Percentiles rank a stretch among this genome's conserved stretches.
Conservation (phyloP, 2,329 filamentous ascomycete species). For the Juglanconis oblonga region DNA sequence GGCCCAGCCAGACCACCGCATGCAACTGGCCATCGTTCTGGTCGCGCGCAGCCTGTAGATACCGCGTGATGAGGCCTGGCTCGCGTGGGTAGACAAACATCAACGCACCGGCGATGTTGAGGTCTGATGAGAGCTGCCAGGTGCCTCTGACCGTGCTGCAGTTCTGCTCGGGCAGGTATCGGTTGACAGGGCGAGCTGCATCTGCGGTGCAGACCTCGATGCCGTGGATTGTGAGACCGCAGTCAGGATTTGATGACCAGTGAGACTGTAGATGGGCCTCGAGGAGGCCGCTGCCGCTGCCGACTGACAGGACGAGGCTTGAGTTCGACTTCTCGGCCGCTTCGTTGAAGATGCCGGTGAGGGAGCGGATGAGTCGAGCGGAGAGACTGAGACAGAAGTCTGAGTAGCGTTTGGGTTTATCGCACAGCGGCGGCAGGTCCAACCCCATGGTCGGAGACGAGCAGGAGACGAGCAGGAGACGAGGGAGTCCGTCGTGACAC, state of each 20-base stretch:
- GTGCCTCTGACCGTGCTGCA: conserved; percentile 9
- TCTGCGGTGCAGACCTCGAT: conserved; percentile 8
- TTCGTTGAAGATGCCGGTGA: conserved; percentile 3
- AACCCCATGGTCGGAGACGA: not conserved
- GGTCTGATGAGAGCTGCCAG: conserved; percentile 7
- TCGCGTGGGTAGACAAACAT: conserved; percentile 16
- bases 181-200: not conserved
- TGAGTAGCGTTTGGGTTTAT: conserved; percentile 3
- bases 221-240: not conserved
- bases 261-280: conserved; percentile 11
- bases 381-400: conserved; percentile 17
- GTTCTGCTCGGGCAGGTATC: conserved; percentile 8
- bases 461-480: not conserved
- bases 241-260: not conserved
- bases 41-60: not conserved
- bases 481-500: too few relatives aligned
- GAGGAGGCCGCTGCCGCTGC: conserved; percentile 16
- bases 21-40: not conserved
- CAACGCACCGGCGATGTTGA: not conserved
- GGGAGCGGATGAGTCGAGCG: not conserved
- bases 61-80: not conserved
- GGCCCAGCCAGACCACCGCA: conserved; percentile 11
- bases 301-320: conserved; percentile 12
- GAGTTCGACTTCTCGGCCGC: not conserved
- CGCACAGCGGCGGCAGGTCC: not conserved